Evolutionary conservation across 2,329 filamentous ascomycete genomes (phyloP), one percentile per base, ranked within the genome.

Genomic region (Aspergillus thermomutatus): DNA sequence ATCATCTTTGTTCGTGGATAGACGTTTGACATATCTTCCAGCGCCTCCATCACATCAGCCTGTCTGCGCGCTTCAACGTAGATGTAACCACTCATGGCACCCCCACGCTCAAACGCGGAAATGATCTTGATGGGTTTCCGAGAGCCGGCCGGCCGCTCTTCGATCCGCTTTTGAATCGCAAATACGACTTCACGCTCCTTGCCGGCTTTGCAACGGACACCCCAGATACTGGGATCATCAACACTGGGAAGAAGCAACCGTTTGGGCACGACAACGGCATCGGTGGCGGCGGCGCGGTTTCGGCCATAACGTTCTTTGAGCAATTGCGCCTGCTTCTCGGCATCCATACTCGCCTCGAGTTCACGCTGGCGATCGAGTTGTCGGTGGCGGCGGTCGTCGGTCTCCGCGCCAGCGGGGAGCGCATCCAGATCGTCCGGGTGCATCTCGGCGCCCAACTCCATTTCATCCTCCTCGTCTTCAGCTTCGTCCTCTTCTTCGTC

Each of bases 201-300:
- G 66, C 93, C 93, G 64, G 94, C 91, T 72, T 94, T 94, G 77
- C 92, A 96, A 67, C 90, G 87, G 60, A 96, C 88, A 59, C 89
- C 91, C 91, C 91, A 99, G 70, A 99, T 97, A 67, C 90, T 92
- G 1, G 94, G 94, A 72, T 99, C 94, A 60, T 97, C 89, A 50
- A 97, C 92, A 67, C 91, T 94, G 4, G 94, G 94, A 46, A 97
- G 86, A 11, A 97, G 83, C 45, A 97, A 78, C 60, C 91, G 86
- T 74, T 93, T 92, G 21, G 92, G 92, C 3, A 96, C 87, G 49
- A 93, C 85, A 2, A 88, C 85, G 23, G 89, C 86, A 67, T 93
- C 89, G 75, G 68, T 83, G 45, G 86, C 84, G 27, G 83, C 83
- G 55, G 84, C 82, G 41, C 88, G 86, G 62, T 89, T 85, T 64